phyloP scores from a whole-genome alignment of 2,329 filamentous ascomycete species.

The Pleoardoris graminearum region DNA sequence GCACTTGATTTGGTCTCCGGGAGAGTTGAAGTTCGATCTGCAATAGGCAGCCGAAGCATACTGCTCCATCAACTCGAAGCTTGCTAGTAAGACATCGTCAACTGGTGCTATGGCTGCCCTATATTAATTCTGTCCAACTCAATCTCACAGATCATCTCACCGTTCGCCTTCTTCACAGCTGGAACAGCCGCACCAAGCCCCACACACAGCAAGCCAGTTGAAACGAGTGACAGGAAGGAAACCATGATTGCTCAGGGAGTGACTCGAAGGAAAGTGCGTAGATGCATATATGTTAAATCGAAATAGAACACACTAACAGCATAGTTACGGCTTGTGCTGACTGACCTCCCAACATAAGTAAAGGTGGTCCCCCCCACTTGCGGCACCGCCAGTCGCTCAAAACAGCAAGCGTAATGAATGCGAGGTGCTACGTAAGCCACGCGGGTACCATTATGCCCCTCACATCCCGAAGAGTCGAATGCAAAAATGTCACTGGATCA shows the following conservation, averaged over 20 bases:
- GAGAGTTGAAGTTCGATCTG: constrained; percentile 49
- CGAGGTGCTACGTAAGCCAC: background rate
- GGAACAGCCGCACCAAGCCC: constrained; percentile 5
- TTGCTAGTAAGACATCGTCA: constrained; percentile 21
- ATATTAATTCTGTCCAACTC: constrained; percentile 1
- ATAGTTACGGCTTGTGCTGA: background rate
- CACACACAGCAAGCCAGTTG: background rate
- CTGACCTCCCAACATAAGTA: background rate
- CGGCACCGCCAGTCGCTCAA: too few species aligned
- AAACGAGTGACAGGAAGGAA: constrained; percentile 5
- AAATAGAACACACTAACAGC: background rate
- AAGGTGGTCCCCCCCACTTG: background rate
- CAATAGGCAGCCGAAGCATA: constrained; percentile 61
- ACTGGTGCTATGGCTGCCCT: constrained; percentile 25
- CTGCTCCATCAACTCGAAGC: constrained; percentile 43
- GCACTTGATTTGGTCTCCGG: constrained; percentile 50
- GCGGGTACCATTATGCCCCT: background rate
- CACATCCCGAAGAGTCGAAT: background rate
- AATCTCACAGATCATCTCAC: constrained; percentile 28
- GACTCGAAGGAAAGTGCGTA: background rate
- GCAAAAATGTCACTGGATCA: background rate
- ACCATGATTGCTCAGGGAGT: background rate
- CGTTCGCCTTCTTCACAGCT: constrained; percentile 46
- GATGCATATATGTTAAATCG: background rate
- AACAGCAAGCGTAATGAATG: constrained; percentile 3